Evolutionary conservation across 495 filamentous ascomycete species (phyloP).

Genomic region (Chaetomium fimeti): DNA sequence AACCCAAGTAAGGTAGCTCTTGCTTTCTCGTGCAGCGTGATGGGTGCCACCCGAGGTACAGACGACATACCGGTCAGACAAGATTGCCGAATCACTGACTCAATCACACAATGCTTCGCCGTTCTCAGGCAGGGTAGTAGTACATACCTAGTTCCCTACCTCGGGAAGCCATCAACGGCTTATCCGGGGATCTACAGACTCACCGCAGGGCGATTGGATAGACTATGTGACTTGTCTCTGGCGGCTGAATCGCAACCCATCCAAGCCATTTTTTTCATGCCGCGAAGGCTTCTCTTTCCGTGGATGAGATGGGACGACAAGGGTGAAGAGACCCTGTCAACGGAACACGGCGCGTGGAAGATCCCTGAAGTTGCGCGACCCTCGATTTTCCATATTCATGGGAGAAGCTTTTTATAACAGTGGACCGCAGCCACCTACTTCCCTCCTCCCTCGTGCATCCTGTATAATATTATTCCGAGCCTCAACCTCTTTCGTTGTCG

Average conservation of each 20-base stretch:
- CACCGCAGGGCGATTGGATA: neutral
- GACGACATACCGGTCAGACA: no score
- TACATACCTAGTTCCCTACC: no score
- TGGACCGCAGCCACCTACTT: neutral
- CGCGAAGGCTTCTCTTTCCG: neutral
- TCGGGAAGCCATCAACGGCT: neutral
- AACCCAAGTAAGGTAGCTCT: no score
- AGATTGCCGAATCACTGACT: no score
- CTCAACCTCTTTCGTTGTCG: no score
- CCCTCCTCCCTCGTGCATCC: neutral
- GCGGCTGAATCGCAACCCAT: conserved; percentile 9
- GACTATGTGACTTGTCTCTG: neutral
- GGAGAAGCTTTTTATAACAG: neutral
- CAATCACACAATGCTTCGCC: no score
- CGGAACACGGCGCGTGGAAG: neutral
- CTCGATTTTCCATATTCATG: neutral
- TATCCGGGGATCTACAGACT: neutral
- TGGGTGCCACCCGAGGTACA: no score
- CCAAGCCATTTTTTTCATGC: conserved; percentile 5
- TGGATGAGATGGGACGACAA: neutral
- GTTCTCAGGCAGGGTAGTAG: no score
- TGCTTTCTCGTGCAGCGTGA: no score
- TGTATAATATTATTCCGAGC: no score
- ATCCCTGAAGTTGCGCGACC: neutral
- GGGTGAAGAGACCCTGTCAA: conserved; percentile 3